Evolutionary conservation across 176 grass and related monocot species (phyloP).

Genomic region (Eleusine coracana): DNA sequence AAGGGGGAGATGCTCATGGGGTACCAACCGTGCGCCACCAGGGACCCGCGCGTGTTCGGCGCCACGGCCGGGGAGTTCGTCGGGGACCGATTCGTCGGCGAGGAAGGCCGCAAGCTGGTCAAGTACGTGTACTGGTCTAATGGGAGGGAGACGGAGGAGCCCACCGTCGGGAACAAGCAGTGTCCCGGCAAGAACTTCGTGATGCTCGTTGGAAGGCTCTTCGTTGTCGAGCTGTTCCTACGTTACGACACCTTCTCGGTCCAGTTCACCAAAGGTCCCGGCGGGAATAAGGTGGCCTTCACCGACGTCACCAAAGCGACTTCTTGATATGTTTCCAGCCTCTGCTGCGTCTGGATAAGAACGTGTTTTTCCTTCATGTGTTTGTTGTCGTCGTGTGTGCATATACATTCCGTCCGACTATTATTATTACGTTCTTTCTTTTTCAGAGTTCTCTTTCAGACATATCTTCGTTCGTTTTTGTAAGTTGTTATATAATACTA

Average conservation of each 20-base stretch:
- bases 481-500: too few species aligned
- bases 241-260: slow-evolving; percentile 75
- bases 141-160: slow-evolving; percentile 60
- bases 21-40: slow-evolving; percentile 66
- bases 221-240: slow-evolving; percentile 69
- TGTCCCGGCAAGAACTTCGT: slow-evolving; percentile 75
- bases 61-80: slow-evolving; percentile 55
- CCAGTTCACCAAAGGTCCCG: slow-evolving; percentile 32
- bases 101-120: slow-evolving; percentile 62
- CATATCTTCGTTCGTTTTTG: too few species aligned
- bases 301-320: slow-evolving; percentile 55
- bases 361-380: too few species aligned
- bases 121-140: slow-evolving; percentile 81
- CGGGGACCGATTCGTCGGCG: slow-evolving; percentile 66
- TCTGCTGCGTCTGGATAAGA: too few species aligned
- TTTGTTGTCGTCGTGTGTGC: not conserved
- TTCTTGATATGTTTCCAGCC: not conserved
- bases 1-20: slow-evolving; percentile 81
- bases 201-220: slow-evolving; percentile 64
- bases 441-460: too few species aligned
- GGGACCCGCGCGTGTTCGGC: slow-evolving; percentile 62
- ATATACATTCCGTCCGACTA: not conserved
- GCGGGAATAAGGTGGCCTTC: slow-evolving; percentile 53
- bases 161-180: slow-evolving; percentile 64
- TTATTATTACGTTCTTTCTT: too few species aligned